Conservation (phyloP, 1,284 basidiomycete genomes). For the Ceratobasidium sp. region DNA sequence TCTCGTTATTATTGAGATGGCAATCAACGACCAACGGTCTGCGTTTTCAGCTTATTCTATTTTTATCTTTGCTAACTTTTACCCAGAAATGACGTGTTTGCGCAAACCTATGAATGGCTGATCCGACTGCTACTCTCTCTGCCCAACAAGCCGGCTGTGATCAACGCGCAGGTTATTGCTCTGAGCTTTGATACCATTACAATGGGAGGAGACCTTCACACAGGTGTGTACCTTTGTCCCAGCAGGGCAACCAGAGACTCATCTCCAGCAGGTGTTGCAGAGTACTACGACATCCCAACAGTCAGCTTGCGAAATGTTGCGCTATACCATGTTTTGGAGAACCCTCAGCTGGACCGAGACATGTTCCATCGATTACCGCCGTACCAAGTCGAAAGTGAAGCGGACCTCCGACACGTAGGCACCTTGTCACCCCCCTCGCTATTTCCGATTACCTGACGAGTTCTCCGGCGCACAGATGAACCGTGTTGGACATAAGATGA, state of each 20-base stretch:
- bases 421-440: neutral
- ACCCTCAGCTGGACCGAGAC: slow-evolving; percentile 41
- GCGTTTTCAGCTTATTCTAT: neutral
- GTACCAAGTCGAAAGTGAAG: slow-evolving; percentile 31
- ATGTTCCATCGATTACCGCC: slow-evolving; percentile 44
- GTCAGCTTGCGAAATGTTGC: slow-evolving; percentile 48
- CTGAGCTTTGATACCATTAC: slow-evolving; percentile 46
- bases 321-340: slow-evolving; percentile 45
- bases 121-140: slow-evolving; percentile 46
- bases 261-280: slow-evolving; percentile 43
- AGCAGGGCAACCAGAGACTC: neutral
- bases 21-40: slow-evolving; percentile 49
- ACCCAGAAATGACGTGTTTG: slow-evolving; percentile 45
- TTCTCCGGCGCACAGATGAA: slow-evolving; percentile 43
- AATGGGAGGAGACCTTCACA: slow-evolving; percentile 49
- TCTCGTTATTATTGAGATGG: slow-evolving; percentile 48
- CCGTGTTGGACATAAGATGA: slow-evolving; percentile 45
- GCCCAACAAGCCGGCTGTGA: slow-evolving; percentile 48
- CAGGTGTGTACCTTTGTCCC: slow-evolving; percentile 33
- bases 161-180: slow-evolving; percentile 48
- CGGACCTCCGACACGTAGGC: slow-evolving; percentile 48
- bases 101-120: slow-evolving; percentile 47
- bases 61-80: neutral
- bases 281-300: slow-evolving; percentile 48
- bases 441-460: neutral